phyloP scores from a whole-genome alignment of 352 stramenopile genomes.

The Aphanomyces invadans region DNA sequence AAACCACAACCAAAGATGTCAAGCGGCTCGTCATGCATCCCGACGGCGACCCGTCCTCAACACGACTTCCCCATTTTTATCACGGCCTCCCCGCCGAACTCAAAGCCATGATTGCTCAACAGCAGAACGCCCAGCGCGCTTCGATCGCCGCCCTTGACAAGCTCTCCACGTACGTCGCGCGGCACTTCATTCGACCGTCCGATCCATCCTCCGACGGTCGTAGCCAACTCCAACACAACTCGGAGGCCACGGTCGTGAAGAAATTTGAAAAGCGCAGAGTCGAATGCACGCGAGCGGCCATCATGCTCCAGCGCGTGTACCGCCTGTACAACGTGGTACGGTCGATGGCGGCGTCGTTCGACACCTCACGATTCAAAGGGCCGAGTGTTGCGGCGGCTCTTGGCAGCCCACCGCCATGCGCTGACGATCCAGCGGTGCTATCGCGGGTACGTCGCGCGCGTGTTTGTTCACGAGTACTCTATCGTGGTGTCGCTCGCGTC shows the following conservation, averaged over 20 bases:
- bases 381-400: constrained; percentile 40
- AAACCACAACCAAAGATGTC: background rate
- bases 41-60: constrained; percentile 23
- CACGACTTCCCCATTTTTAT: constrained; percentile 62
- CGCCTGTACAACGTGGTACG: constrained; percentile 33
- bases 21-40: background rate
- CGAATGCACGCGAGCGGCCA: constrained; percentile 36
- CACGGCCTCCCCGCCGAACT: constrained; percentile 61
- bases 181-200: background rate
- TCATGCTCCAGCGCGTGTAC: constrained; percentile 47
- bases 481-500: constrained; percentile 43
- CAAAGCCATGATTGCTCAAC: constrained; percentile 59
- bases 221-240: constrained; percentile 34
- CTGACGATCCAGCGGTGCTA: constrained; percentile 54
- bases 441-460: constrained; percentile 41
- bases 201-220: background rate
- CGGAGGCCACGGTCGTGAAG: constrained; percentile 40
- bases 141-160: background rate
- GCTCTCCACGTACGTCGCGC: background rate
- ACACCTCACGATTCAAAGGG: constrained; percentile 24
- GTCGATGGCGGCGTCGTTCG: background rate
- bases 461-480: constrained; percentile 44
- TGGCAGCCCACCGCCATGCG: constrained; percentile 35
- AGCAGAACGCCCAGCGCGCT: background rate
- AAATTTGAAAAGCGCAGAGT: constrained; percentile 54